Percentiles rank a stretch among this genome's conserved stretches.
phyloP scores from a whole-genome alignment of 208 protist genomes.

The Leishmania martiniquensis region DNA sequence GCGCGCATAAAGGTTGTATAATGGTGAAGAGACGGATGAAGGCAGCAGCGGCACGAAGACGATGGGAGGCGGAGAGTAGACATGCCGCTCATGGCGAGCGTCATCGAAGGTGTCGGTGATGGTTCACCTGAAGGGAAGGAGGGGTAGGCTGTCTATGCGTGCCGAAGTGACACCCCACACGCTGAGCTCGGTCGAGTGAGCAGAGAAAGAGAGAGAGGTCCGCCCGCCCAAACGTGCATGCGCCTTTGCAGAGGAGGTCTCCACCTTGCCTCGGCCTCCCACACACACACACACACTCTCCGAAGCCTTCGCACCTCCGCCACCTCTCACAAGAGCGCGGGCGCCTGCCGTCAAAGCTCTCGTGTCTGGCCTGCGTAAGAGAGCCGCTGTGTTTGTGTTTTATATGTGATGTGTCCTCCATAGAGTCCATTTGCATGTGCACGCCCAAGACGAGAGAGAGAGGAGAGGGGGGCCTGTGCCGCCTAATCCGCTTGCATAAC shows the following conservation, averaged over 20 bases:
- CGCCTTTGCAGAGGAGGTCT: background rate
- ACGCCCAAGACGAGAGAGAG: no score
- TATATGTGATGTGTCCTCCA: no score
- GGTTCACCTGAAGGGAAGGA: background rate
- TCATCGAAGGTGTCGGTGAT: background rate
- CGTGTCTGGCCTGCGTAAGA: background rate
- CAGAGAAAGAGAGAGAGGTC: no score
- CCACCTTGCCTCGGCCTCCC: background rate
- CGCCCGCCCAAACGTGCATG: no score
- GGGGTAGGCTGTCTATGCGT: background rate
- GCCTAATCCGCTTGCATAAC: constrained; percentile 8
- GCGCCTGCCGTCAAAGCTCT: background rate
- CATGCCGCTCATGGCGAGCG: background rate
- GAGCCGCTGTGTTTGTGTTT: background rate
- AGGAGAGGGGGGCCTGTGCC: background rate
- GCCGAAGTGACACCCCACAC: background rate
- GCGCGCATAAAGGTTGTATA: background rate
- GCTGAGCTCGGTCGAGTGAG: constrained; percentile 4
- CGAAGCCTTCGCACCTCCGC: background rate
- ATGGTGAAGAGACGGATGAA: background rate
- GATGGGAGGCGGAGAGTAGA: background rate
- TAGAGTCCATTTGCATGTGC: no score
- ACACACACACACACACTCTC: background rate
- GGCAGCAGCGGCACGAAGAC: background rate
- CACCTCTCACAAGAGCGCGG: background rate